Base-by-base conservation (phyloP, 2,329 filamentous ascomycete genomes). In the Diaporthe velutina region DNA sequence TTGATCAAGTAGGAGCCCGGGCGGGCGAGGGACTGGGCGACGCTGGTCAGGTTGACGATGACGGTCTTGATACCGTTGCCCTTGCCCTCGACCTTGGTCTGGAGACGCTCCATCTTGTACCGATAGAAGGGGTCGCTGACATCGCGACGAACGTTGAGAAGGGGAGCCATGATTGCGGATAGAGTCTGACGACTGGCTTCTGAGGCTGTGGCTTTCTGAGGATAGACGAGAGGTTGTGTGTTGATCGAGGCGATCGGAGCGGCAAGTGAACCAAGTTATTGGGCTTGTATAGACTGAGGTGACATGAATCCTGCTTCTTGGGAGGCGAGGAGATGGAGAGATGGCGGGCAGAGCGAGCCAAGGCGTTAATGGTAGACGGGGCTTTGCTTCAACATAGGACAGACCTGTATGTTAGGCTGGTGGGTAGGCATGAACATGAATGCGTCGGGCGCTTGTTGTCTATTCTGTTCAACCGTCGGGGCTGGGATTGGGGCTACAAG, bases 1-100 rank as follows among this genome's bases (percentile, higher is more conserved):
- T 99, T 99, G 93, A 99, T 98, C 83, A 99, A 91, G 85, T 98
- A 98, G 82, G 95, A 90, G 78, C 96, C 95, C 78, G 96, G 96
- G 80, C 97, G 96, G 81, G 95, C 95, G 80, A 99, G 92, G 77
- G 96, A 97, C 82, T 94, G 90, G 81, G 96, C 96, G 80, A 99
- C 95, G 83, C 94, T 97, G 90, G 93, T 95, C 83, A 99, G 88
- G 87, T 99, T 99, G 90, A 98, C 95, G 80, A 99, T 93, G 82
- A 99, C 97, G 81, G 83, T 99, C 90, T 99, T 99, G 92, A 99
- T 99, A 83, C 97, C 97, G 88, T 99, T 99, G 80, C 97, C 97
- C 88, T 99, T 99, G 87, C 97, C 97, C 88, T 99, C 97, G 81
- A 99, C 97, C 91, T 99, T 99, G 85, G 97, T 98, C 90, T 98